Conservation (phyloP, 2,329 filamentous ascomycete species). For the Proliferodiscus dingleyae region DNA sequence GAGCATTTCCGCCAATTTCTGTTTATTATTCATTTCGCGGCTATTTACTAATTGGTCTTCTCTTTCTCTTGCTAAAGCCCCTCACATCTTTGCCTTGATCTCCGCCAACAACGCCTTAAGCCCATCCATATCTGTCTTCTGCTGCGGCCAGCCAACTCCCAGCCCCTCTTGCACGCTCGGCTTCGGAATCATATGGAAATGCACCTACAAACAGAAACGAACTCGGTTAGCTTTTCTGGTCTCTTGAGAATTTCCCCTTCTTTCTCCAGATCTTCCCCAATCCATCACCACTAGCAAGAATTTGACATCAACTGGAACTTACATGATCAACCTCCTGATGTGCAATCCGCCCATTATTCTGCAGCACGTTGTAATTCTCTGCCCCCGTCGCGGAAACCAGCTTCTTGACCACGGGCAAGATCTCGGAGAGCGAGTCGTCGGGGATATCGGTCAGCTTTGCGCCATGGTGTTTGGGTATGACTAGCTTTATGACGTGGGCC, state of each 20-base stretch:
- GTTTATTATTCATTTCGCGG: neutral
- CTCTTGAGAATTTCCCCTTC: neutral
- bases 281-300: neutral
- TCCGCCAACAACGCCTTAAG: conserved; percentile 77
- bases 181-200: conserved; percentile 98
- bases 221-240: neutral
- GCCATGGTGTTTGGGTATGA: conserved; percentile 94
- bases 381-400: conserved; percentile 73
- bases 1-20: neutral
- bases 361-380: conserved; percentile 83
- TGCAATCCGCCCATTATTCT: conserved; percentile 90
- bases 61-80: neutral
- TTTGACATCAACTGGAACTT: conserved; percentile 33
- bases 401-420: conserved; percentile 85
- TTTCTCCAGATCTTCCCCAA: neutral
- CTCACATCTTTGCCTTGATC: conserved; percentile 82
- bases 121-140: conserved; percentile 72
- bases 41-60: neutral
- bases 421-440: conserved; percentile 77
- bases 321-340: conserved; percentile 94
- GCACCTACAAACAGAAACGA: conserved; percentile 51
- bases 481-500: conserved; percentile 50
- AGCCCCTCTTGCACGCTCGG: conserved; percentile 79
- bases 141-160: conserved; percentile 72
- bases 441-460: conserved; percentile 89